Evolutionary conservation across 164 flowering plant genomes (phyloP).

Genomic region (Platanus orientalis): DNA sequence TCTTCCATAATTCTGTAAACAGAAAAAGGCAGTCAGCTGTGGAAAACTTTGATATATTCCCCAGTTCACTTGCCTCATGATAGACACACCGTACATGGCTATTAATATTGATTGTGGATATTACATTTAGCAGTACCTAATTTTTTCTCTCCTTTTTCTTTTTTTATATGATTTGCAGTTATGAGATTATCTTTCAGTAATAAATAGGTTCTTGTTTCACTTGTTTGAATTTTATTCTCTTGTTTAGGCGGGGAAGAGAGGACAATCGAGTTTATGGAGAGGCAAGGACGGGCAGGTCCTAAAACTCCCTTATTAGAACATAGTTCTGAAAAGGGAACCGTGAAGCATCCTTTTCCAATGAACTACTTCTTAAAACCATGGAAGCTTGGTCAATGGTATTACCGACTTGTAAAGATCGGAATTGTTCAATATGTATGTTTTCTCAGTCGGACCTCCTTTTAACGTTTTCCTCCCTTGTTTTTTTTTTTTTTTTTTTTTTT

Average conservation of each 20-base stretch:
- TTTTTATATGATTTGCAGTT: not conserved
- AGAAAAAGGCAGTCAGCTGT: not conserved
- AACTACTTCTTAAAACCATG: constrained; percentile 76
- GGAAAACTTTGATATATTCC: not conserved
- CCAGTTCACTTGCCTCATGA: not conserved
- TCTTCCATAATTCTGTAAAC: not conserved
- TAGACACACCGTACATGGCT: not conserved
- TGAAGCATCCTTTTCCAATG: constrained; percentile 93
- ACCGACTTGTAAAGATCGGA: constrained; percentile 86
- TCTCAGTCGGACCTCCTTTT: not conserved
- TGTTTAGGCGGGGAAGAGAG: constrained; percentile 82
- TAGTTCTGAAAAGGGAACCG: constrained; percentile 52
- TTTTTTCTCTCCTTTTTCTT: not conserved
- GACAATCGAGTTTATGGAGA: constrained; percentile 76
- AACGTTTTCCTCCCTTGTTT: constrained; percentile 1
- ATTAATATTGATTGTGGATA: no score
- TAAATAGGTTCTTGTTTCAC: not conserved
- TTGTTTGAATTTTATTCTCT: not conserved
- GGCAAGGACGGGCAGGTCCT: constrained; percentile 62
- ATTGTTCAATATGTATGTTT: constrained; percentile 95
- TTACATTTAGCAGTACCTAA: not conserved
- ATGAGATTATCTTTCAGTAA: not conserved
- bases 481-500: not conserved
- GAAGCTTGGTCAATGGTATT: constrained; percentile 87
- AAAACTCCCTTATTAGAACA: constrained; percentile 65